phyloP scores from a whole-genome alignment of 768 basidiomycete genomes.

The Myochromella boudieri region DNA sequence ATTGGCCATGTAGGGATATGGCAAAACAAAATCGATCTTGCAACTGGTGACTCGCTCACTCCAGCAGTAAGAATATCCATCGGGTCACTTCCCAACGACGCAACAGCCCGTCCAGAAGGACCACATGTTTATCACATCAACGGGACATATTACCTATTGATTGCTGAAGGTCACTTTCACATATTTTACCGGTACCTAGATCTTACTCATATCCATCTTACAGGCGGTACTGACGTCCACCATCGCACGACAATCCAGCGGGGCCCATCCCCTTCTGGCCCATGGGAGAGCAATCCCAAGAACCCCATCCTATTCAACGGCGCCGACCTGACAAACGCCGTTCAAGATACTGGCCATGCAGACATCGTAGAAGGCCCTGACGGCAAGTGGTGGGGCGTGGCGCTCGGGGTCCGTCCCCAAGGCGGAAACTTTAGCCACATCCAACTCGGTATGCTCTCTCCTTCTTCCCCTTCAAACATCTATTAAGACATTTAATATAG shows the following conservation, averaged over 20 bases:
- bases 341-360: conserved; percentile 38
- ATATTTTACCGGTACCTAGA: neutral
- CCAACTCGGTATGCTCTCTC: conserved; percentile 26
- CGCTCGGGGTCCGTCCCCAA: conserved; percentile 39
- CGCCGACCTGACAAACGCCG: conserved; percentile 29
- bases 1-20: conserved; percentile 30
- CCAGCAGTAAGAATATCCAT: conserved; percentile 34
- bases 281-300: conserved; percentile 39
- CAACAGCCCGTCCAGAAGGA: conserved; percentile 38
- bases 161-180: conserved; percentile 32
- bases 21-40: conserved; percentile 37
- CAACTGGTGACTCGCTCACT: conserved; percentile 35
- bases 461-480: neutral
- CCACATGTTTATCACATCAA: conserved; percentile 40
- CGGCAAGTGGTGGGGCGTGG: conserved; percentile 41
- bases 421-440: conserved; percentile 30
- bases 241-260: conserved; percentile 39
- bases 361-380: conserved; percentile 34
- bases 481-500: conserved; percentile 12
- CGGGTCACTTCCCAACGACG: conserved; percentile 35
- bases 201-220: neutral
- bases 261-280: conserved; percentile 35
- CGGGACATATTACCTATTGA: conserved; percentile 38
- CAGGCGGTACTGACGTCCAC: conserved; percentile 34
- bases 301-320: conserved; percentile 42